phyloP scores from a whole-genome alignment of 257 asterid species.

The Nicotiana paniculata region DNA sequence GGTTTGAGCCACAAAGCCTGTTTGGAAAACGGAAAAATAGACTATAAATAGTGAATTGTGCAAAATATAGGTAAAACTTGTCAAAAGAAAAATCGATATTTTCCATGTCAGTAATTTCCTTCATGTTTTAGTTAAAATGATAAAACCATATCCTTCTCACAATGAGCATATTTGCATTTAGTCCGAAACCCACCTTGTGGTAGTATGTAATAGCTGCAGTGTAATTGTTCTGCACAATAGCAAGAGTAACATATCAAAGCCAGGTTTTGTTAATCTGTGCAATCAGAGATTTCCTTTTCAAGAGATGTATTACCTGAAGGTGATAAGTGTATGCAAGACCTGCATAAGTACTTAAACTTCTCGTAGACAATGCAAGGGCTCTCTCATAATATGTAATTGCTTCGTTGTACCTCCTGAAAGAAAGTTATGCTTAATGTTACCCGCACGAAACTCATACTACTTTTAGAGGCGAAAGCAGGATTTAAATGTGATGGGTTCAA shows the following conservation, averaged over 20 bases:
- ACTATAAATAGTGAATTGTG: neutral
- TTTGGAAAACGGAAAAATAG: neutral
- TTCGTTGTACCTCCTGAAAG: conserved; percentile 77
- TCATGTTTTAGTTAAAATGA: neutral
- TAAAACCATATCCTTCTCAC: neutral
- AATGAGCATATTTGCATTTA: neutral
- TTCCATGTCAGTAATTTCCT: neutral
- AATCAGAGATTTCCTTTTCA: neutral
- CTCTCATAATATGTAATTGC: conserved; percentile 80
- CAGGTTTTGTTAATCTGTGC: neutral
- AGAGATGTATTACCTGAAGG: conserved; percentile 51
- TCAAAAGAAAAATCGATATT: neutral
- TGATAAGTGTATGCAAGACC: conserved; percentile 97
- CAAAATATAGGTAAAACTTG: neutral
- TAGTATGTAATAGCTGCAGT: conserved; percentile 72
- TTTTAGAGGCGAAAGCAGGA: neutral
- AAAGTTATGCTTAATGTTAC: conserved; percentile 6
- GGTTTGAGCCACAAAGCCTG: conserved; percentile 89
- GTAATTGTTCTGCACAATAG: conserved; percentile 59
- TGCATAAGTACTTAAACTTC: conserved; percentile 83
- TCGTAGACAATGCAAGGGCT: conserved; percentile 90
- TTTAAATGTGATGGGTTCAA: neutral
- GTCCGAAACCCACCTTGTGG: conserved; percentile 61
- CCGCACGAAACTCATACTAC: neutral
- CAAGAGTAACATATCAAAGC: neutral